Evolutionary conservation across 352 stramenopile genomes (phyloP), one percentile per base, ranked within the genome.

Genomic region (Pythium dissotocum): DNA sequence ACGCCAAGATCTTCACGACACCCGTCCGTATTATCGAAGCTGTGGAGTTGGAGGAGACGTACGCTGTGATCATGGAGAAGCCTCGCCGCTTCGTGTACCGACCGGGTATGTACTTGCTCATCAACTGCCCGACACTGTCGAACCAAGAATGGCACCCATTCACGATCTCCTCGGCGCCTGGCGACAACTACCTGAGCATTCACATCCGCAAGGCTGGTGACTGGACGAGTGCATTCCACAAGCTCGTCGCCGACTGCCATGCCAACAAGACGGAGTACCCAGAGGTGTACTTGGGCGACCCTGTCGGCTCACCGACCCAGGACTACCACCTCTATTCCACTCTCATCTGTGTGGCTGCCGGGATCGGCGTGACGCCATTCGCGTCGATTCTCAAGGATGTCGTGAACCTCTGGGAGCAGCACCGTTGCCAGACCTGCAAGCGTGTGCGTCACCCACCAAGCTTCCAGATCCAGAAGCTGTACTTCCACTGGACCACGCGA

Each of bases 121-220:
- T 98, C 55, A 94, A 97, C 66, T 79, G 91, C 30, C 90, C 90
- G 13, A 35, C 81, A 8, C 85, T 98, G 52, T 95, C 87, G 30
- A 65, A 69, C 5, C 76, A 88, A 32, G 84, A 97, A 75, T 97
- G 90, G 90, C 92, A 98, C 58, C 91, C 92, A 46, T 98, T 97
- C 76, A 97, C 88, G 13, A 90, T 98, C 62, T 96, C 89, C 30
- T 96, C 86, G 14, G 88, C 89, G 32, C 90, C 90, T 24, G 73
- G 71, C 0, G 88, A 97, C 76, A 89, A 93, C 56, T 93, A 91
- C 58, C 68, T 94, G 42, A 91, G 82, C 54, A 77, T 95, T 26
- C 85, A 93, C 77, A 91, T 95, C 16, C 84, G 81, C 58, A 80
- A 80, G 2, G 82, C 80, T 35, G 85, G 88, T 51, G 87, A 93